phyloP scores from a whole-genome alignment of 2,329 filamentous ascomycete species.

The Aspergillus sp. region DNA sequence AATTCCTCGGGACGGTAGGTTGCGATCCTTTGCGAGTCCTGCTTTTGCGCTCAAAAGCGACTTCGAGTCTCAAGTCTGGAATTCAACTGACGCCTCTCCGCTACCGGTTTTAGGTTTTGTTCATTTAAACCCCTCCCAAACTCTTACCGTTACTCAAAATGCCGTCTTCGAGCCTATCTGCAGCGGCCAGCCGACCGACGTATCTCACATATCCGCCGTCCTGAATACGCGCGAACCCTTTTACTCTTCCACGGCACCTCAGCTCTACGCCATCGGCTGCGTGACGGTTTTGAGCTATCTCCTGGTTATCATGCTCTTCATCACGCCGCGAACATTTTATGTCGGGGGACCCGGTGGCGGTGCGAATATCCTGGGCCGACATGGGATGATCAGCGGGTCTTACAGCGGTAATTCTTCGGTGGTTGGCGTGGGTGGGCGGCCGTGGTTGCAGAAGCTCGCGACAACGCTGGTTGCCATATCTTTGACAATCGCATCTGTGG shows the following conservation, averaged over 20 bases:
- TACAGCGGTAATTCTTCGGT: conserved; percentile 55
- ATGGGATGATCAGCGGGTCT: conserved; percentile 77
- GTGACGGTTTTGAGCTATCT: conserved; percentile 87
- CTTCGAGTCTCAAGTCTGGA: neutral
- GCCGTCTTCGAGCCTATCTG: conserved; percentile 43
- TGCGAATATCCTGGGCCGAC: conserved; percentile 66
- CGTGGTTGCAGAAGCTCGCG: conserved; percentile 77
- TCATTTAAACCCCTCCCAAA: conserved; percentile 32
- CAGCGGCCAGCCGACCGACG: conserved; percentile 28
- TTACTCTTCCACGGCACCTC: conserved; percentile 85
- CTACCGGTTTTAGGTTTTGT: conserved; percentile 24
- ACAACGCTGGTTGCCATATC: conserved; percentile 63
- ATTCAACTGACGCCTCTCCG: conserved; percentile 1
- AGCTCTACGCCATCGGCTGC: conserved; percentile 84
- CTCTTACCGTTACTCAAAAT: conserved; percentile 39
- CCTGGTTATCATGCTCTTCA: conserved; percentile 84
- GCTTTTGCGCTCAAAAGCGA: neutral
- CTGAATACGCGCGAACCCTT: conserved; percentile 75
- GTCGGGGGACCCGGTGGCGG: conserved; percentile 59
- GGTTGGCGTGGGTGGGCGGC: conserved; percentile 79
- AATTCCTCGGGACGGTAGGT: conserved; percentile 49
- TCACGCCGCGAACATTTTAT: conserved; percentile 89
- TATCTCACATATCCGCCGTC: conserved; percentile 38
- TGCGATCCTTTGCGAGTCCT: conserved; percentile 26
- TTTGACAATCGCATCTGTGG: conserved; percentile 82